These are phyloP conservation scores for Neoascochyta sp. DNA, from an alignment of 2,329 filamentous ascomycete species.

Conservation along the genomic window DNA sequence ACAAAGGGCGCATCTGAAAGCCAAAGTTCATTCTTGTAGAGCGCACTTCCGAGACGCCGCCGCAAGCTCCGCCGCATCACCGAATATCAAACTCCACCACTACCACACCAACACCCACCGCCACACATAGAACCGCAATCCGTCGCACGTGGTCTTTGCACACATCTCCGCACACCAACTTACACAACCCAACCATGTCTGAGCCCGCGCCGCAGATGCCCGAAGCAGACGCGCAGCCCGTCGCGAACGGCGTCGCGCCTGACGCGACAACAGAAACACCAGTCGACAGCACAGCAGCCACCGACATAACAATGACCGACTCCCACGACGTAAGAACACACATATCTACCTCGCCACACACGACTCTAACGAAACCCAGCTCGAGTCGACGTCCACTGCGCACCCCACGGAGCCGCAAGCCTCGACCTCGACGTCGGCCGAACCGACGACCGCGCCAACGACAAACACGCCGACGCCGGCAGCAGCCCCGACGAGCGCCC, in stretches of 20 bases:
- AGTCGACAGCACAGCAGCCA: conserved; percentile 7
- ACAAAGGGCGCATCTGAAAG: too few relatives aligned
- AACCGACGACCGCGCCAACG: conserved; percentile 1
- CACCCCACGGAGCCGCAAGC: conserved; percentile 3
- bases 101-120: conserved; percentile 5
- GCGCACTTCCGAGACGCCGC: too few relatives aligned
- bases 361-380: not conserved
- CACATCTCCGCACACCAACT: not conserved
- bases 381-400: conserved; percentile 1
- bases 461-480: conserved; percentile 7
- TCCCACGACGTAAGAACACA: conserved; percentile 3
- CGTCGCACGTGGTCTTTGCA: not conserved
- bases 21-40: too few relatives aligned
- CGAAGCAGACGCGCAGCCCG: conserved; percentile 14
- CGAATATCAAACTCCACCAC: conserved; percentile 16
- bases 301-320: conserved; percentile 33
- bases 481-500: conserved; percentile 4
- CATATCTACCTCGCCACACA: conserved; percentile 11
- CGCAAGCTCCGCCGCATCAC: too few relatives aligned
- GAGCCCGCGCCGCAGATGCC: conserved; percentile 13
- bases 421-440: conserved; percentile 1
- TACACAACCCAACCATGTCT: conserved; percentile 18
- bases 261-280: conserved; percentile 1
- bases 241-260: conserved; percentile 23
- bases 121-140: conserved; percentile 1